These are phyloP conservation scores for Mycena amicta DNA, from an alignment of 768 basidiomycete species.

Conservation along the genomic window DNA sequence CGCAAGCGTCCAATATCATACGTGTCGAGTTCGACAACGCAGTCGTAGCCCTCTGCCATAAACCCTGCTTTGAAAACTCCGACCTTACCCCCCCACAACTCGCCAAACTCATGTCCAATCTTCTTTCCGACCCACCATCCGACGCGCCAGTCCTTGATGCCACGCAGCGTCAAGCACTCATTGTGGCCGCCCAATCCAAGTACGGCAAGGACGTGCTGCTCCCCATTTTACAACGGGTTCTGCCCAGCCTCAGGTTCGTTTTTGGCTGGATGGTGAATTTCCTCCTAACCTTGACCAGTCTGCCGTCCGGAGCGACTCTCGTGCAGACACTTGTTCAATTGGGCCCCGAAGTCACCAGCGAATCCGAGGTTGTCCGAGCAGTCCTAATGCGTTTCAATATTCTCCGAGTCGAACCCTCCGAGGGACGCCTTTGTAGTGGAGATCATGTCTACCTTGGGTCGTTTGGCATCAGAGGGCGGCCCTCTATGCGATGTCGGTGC, in stretches of 20 bases:
- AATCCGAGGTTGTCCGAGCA: slow-evolving; percentile 69
- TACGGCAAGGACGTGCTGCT: slow-evolving; percentile 76
- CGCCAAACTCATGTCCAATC: slow-evolving; percentile 77
- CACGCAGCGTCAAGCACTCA: slow-evolving; percentile 72
- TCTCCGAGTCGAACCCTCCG: slow-evolving; percentile 69
- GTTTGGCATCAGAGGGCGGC: slow-evolving; percentile 72
- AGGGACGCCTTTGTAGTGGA: slow-evolving; percentile 72
- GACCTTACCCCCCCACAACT: slow-evolving; percentile 76
- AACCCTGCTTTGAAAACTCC: slow-evolving; percentile 80
- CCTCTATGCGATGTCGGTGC: slow-evolving; percentile 74
- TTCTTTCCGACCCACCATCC: slow-evolving; percentile 69
- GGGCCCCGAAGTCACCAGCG: slow-evolving; percentile 77
- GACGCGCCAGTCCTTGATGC: slow-evolving; percentile 75
- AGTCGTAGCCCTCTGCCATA: slow-evolving; percentile 72
- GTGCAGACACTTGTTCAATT: slow-evolving; percentile 78
- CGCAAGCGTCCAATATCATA: slow-evolving; percentile 69
- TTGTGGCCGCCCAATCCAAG: slow-evolving; percentile 75
- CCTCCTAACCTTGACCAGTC: slow-evolving; percentile 41
- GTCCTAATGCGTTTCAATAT: slow-evolving; percentile 77
- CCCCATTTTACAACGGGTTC: slow-evolving; percentile 73
- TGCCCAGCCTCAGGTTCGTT: slow-evolving; percentile 72
- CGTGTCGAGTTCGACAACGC: slow-evolving; percentile 82
- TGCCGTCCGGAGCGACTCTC: slow-evolving; percentile 66
- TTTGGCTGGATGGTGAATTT: slow-evolving; percentile 14
- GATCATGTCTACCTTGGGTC: slow-evolving; percentile 66